Percentiles rank a stretch among this genome's conserved stretches.
phyloP scores from a whole-genome alignment of 2,329 filamentous ascomycete genomes.

The Apiospora aurea region DNA sequence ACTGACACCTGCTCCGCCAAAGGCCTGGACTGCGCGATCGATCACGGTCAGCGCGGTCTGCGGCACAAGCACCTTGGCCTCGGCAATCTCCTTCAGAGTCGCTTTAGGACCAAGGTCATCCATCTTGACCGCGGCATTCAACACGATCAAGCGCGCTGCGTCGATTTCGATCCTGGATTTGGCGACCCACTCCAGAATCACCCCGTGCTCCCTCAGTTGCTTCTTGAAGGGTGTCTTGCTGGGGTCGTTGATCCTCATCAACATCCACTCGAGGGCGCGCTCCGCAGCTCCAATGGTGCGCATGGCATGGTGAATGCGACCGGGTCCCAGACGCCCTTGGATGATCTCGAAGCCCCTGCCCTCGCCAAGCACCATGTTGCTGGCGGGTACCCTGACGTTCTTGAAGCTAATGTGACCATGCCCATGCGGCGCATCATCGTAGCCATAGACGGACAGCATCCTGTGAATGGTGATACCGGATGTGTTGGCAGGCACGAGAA shows the following conservation, averaged over 20 bases:
- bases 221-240: slow-evolving; percentile 92
- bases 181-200: slow-evolving; percentile 94
- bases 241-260: slow-evolving; percentile 92
- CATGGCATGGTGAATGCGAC: slow-evolving; percentile 98
- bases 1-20: slow-evolving; percentile 87
- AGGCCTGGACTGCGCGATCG: slow-evolving; percentile 92
- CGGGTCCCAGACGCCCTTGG: slow-evolving; percentile 92
- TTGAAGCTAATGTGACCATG: slow-evolving; percentile 92
- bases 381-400: slow-evolving; percentile 85
- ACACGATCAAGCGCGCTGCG: slow-evolving; percentile 84
- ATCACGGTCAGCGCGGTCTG: slow-evolving; percentile 84
- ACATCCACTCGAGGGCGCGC: slow-evolving; percentile 90
- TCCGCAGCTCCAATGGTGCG: slow-evolving; percentile 90
- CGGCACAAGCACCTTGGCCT: slow-evolving; percentile 93
- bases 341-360: slow-evolving; percentile 98
- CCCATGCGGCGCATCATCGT: slow-evolving; percentile 97
- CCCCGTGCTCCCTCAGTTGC: slow-evolving; percentile 84
- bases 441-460: slow-evolving; percentile 94
- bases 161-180: slow-evolving; percentile 94
- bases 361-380: slow-evolving; percentile 89
- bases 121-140: slow-evolving; percentile 96
- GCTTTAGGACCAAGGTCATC: slow-evolving; percentile 88
- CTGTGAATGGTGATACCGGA: slow-evolving; percentile 91
- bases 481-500: slow-evolving; percentile 82
- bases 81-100: slow-evolving; percentile 89